phyloP scores from a whole-genome alignment of 108 stramenopile species.

The Asterionellopsis glacialis region DNA sequence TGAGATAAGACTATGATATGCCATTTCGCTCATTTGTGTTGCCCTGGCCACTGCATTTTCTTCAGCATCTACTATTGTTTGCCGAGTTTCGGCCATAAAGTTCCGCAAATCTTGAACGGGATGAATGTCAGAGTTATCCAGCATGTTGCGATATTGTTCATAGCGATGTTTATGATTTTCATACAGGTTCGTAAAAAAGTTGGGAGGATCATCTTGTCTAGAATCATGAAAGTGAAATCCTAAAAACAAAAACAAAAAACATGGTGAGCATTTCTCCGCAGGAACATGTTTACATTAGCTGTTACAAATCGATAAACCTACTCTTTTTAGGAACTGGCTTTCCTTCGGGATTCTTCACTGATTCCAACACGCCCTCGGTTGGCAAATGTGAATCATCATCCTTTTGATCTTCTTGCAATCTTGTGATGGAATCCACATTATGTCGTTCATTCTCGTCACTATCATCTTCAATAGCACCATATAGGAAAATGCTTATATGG shows the following conservation, averaged over 20 bases:
- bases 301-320: constrained; percentile 15
- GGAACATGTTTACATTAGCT: background rate
- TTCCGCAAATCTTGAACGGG: constrained; percentile 67
- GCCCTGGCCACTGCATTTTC: constrained; percentile 66
- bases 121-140: constrained; percentile 50
- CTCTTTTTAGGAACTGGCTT: constrained; percentile 36
- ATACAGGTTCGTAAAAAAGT: constrained; percentile 76
- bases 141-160: constrained; percentile 42
- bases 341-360: background rate
- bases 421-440: too few species aligned
- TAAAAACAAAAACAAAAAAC: constrained; percentile 5
- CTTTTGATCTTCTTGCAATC: constrained; percentile 18
- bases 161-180: constrained; percentile 69
- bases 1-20: constrained; percentile 66
- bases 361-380: background rate
- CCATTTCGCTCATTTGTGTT: constrained; percentile 31
- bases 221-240: constrained; percentile 62
- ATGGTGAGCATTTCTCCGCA: background rate
- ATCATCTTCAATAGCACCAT: constrained; percentile 33
- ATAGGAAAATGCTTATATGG: constrained; percentile 50
- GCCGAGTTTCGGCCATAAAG: constrained; percentile 59
- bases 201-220: constrained; percentile 46
- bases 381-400: constrained; percentile 5
- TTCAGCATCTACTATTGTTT: constrained; percentile 16
- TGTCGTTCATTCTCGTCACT: background rate